Evolutionary conservation across 208 protist species (phyloP), one percentile per base, ranked within the genome.

Genomic region (Wallacemonas collosoma): DNA sequence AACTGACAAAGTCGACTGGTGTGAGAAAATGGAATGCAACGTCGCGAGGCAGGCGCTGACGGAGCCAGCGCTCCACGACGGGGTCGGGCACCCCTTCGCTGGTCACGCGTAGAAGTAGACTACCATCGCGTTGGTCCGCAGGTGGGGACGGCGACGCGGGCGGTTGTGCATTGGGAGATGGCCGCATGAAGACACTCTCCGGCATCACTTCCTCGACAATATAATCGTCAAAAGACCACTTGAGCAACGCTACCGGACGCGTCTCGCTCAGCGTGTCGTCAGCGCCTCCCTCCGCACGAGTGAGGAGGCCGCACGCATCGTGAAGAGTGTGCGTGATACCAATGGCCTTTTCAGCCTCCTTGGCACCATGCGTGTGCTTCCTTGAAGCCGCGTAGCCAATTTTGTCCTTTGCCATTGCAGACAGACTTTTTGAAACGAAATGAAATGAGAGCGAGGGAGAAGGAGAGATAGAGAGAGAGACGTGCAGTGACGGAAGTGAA

Each of bases 151-250:
- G 6, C 7, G 56, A 26, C 11, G 12, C 6, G 3, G 63, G 41
- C 1, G 56, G 3, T 26, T 26, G 26, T 26, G 26, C 26, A 26
- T 26, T 26, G 40, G 54, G 53, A 15, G 58, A 45, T 26, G 43
- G 70, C 39, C 48, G 47, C 0, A 56, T 35, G 1, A 65, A 9
- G 41, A 84, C 58, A 8, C 68, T 58, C 40, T 67, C 62, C 4
- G 86, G 78, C 17, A 93, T 73, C 56, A 81, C 60, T 62, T 95
- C 88, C 68, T 93, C 79, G 35, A 95, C 83, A 51, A 90, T 71
- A 61, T 83, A 89, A 67, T 95, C 91, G 58, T 95, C 91, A 71
- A 93, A 95, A 12, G 91, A 79, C 88, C 91, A 95, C 76, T 95
- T 95, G 67, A 95, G 75, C 35, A 95, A 75, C 1, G 80, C 91